Base-by-base conservation (phyloP, 116 monocot species). In the Trichopus zeylanicus region DNA sequence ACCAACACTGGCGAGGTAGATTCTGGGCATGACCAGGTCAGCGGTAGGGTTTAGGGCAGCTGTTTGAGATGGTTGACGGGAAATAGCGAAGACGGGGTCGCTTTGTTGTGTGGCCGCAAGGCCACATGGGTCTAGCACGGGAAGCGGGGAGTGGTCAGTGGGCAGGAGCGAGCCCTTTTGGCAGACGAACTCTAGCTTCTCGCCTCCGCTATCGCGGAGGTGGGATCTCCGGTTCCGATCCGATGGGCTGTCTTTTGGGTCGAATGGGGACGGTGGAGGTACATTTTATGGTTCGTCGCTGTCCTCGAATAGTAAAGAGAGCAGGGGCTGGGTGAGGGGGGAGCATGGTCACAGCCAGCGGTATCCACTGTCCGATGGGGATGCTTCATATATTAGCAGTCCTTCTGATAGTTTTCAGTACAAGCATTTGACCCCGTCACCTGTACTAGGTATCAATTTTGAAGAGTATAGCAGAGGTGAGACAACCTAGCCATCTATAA, bases 101-200 rank as follows among this genome's bases (percentile, higher is more conserved):
- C 72, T 87, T 38, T 87, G 87, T 60, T 87, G 87, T 32, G 87
- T 87, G 73, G 87, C 87, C 23, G 82, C 82, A 49, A 68, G 87
- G 82, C 82, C 82, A 46, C 79, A 82, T 72, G 82, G 70, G 10
- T 67, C 82, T 8, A 75, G 62, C 35, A 23, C 62, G 23, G 55
- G 35, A 1, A 82, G 69, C 60, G 46, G 76, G 46, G 87, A 82
- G 46, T 82, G 78, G 82, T 70, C 82, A 6, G 29, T 70, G 56
- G 76, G 66, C 26, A 15, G 53, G 3, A 63, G 21, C 27, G 84
- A 84, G 15, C 81, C 71, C 33, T 79, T 79, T 35, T 87, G 82
- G 87, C 65, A 67, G 59, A 67, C 79, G 0, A 82, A 81, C 54
- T 62, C 78, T 1, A 79, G 75, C 60, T 79, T 79, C 70, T 82